Base-by-base conservation (phyloP, 2,329 filamentous ascomycete species). In the Parafenestella ontariensis region DNA sequence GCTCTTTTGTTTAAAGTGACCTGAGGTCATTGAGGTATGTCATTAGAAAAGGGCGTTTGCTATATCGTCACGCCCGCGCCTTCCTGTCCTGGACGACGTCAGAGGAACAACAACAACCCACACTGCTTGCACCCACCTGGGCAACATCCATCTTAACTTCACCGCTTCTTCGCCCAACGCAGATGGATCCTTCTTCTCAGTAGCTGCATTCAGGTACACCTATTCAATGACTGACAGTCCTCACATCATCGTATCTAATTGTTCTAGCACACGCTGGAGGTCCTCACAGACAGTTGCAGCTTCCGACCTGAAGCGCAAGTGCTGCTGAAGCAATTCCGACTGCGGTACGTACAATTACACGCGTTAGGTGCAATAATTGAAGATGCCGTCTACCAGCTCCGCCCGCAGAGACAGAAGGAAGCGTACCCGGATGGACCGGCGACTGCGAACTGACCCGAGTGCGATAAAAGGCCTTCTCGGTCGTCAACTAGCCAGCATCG, bases 401-500 rank as follows among this genome's bases (percentile, higher is more conserved):
- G 20, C 39, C 20, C 34, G 17, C 18, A 18, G 10, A 15, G 39
- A 43, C 58, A 45, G 44, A 37, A 34, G 26, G 23, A 23, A 18
- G 11, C 31, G 36, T 24, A 15, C 21, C 20, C 26, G 10, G n/a
- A 57, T 56, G 52, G 17, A 49, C 18, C 34, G 18, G 1, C 36
- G 46, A 41, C 28, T 21, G 26, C 24, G 26, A 21, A 39, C 23
- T 3, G 18, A 36, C 13, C 40, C 56, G 1, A 36, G 26, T 29
- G 28, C 46, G n/a, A 50, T 41, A 15, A 59, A 42, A 6, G 42
- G 40, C 13, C 24, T 66, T 3, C 51, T 62, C 10, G 46, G 33
- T 26, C 58, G 46, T 13, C 66, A 68, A 11, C 40, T 69, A 8
- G 59, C 56, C 7, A 61, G 28, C 44, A 69, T 68, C 26, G 50